Percentiles rank a stretch among this genome's conserved stretches.
Conservation (phyloP, 2,329 filamentous ascomycete genomes). For the Xylaria sp. region DNA sequence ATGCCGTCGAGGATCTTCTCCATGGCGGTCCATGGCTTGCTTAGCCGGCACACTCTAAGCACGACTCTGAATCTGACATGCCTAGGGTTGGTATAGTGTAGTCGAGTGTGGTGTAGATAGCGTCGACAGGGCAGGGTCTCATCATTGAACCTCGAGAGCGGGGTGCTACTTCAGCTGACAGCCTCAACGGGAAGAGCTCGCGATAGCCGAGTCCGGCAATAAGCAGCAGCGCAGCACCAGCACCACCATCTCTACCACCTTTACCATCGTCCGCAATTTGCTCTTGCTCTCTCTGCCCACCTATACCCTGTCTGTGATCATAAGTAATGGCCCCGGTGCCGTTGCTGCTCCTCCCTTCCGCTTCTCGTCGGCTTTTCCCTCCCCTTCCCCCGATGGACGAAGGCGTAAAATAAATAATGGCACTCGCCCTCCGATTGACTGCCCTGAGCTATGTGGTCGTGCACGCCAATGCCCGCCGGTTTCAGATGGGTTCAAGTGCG, state of each 20-base stretch:
- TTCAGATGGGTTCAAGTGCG: conserved; percentile 38
- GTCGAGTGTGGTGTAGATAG: no score
- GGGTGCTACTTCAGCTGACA: conserved; percentile 44
- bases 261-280: conserved; percentile 23
- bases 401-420: conserved; percentile 43
- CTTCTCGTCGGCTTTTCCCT: conserved; percentile 8
- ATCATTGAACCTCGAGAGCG: conserved; percentile 38
- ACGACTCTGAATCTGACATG: conserved; percentile 38
- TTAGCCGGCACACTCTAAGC: conserved; percentile 33
- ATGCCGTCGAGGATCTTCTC: conserved; percentile 35
- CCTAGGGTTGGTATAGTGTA: background rate
- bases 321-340: conserved; percentile 36
- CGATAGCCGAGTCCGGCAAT: conserved; percentile 39
- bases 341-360: conserved; percentile 30
- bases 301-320: conserved; percentile 3
- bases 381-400: conserved; percentile 41
- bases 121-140: conserved; percentile 36
- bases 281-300: conserved; percentile 3
- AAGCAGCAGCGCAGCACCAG: conserved; percentile 16
- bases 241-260: background rate
- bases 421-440: conserved; percentile 47
- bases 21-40: conserved; percentile 40
- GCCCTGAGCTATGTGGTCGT: conserved; percentile 46
- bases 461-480: conserved; percentile 43
- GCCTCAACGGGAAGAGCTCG: conserved; percentile 42